Evolutionary conservation across 2,329 filamentous ascomycete genomes (phyloP).

Genomic region (Alternaria dauci): DNA sequence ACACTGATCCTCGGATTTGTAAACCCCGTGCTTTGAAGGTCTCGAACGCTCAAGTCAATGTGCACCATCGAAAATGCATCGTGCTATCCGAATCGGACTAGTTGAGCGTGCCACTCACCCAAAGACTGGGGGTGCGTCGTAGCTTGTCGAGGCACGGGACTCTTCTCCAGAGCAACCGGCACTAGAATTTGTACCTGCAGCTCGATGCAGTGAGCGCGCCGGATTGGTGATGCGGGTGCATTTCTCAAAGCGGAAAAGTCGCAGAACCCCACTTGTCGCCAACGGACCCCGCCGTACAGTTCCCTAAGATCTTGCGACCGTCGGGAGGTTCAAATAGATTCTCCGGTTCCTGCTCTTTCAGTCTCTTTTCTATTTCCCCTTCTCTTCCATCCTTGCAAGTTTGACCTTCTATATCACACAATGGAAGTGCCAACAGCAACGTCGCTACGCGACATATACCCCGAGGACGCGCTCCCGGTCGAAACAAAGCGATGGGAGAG

Average conservation of each 20-base stretch:
- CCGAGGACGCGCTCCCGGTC: constrained; percentile 70
- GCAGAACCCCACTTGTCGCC: constrained; percentile 33
- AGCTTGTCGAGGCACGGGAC: not conserved
- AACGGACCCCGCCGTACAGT: constrained; percentile 30
- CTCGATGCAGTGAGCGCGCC: constrained; percentile 23
- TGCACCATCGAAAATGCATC: not conserved
- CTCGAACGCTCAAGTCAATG: not conserved
- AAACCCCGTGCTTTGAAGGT: not conserved
- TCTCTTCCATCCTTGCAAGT: not conserved
- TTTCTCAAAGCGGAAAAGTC: constrained; percentile 31
- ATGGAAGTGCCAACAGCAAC: constrained; percentile 75
- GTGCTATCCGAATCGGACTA: not conserved
- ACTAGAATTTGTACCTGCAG: constrained; percentile 26
- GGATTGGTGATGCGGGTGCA: constrained; percentile 25
- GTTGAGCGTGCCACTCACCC: not conserved
- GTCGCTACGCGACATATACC: constrained; percentile 84
- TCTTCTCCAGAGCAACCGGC: constrained; percentile 4
- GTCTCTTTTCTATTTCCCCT: constrained; percentile 9
- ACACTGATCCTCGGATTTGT: not conserved
- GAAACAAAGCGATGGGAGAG: constrained; percentile 79
- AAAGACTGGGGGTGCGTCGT: not conserved
- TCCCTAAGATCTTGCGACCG: constrained; percentile 31
- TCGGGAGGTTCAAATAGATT: constrained; percentile 21
- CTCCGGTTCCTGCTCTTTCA: constrained; percentile 2
- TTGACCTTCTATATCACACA: constrained; percentile 9